A percentile compares a stretch with the other conserved stretches of the same genome.
Conservation (phyloP, 2,329 filamentous ascomycete genomes). For the Zymoseptoria brevis region DNA sequence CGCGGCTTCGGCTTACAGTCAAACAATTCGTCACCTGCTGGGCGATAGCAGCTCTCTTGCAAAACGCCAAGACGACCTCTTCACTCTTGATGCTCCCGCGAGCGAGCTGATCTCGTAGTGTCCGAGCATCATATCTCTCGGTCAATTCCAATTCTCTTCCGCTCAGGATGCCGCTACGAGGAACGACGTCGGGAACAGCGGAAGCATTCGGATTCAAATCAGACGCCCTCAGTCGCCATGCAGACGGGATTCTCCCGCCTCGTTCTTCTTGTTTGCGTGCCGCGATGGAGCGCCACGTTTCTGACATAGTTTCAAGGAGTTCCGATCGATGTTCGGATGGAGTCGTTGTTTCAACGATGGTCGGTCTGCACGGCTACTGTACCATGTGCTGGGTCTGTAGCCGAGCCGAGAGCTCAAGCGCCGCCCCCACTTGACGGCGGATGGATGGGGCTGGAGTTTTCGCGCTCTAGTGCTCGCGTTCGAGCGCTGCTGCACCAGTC, state of each 20-base stretch:
- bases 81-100: slow-evolving; percentile 15
- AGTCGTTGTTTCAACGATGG: not conserved
- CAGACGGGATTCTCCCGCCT: slow-evolving; percentile 34
- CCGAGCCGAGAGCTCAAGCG: not conserved
- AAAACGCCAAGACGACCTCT: slow-evolving; percentile 33
- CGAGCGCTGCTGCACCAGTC: not conserved
- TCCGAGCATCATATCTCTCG: slow-evolving; percentile 43
- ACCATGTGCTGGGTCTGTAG: not conserved
- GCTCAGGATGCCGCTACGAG: slow-evolving; percentile 45
- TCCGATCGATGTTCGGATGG: not conserved
- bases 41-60: slow-evolving; percentile 41
- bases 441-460: not conserved
- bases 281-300: slow-evolving; percentile 35
- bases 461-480: no score
- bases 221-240: slow-evolving; percentile 34
- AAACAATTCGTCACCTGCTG: slow-evolving; percentile 42
- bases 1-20: slow-evolving; percentile 29
- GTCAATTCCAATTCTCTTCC: slow-evolving; percentile 49
- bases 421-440: not conserved
- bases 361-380: no score
- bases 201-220: slow-evolving; percentile 14
- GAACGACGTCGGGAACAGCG: slow-evolving; percentile 42
- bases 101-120: slow-evolving; percentile 31
- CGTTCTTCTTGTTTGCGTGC: slow-evolving; percentile 38
- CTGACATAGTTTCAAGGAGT: slow-evolving; percentile 20